Percentiles rank a stretch among this genome's conserved stretches.
phyloP scores from a whole-genome alignment of 179 eudicot species.

The Silene coronaria region DNA sequence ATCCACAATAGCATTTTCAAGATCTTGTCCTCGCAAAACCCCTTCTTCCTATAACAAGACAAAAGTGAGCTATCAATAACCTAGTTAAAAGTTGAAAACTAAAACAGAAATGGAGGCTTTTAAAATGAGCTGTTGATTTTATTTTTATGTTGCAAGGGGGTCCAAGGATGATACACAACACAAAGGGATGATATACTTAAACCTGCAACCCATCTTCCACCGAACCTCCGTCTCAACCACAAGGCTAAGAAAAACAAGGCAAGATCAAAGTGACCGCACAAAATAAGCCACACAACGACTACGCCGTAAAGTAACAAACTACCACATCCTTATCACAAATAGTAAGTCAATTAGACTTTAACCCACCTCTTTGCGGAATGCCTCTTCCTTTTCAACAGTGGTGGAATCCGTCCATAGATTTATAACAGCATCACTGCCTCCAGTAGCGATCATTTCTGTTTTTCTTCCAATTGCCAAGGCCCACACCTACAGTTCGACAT shows the following conservation, averaged over 20 bases:
- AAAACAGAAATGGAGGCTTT: neutral
- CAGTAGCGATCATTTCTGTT: conserved; percentile 94
- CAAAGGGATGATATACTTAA: neutral
- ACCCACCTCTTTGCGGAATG: conserved; percentile 79
- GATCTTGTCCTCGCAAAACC: conserved; percentile 77
- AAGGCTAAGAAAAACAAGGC: neutral
- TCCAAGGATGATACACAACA: neutral
- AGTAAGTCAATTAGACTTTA: conserved; percentile 6
- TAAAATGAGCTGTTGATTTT: neutral
- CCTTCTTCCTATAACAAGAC: conserved; percentile 71
- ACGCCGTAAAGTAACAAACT: neutral
- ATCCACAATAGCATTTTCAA: conserved; percentile 83
- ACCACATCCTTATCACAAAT: neutral
- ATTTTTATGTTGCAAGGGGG: too few relatives aligned
- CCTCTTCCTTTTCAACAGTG: conserved; percentile 86
- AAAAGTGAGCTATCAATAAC: neutral
- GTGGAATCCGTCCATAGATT: conserved; percentile 93
- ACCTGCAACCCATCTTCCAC: too few relatives aligned
- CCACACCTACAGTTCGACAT: conserved; percentile 55
- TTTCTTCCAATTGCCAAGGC: conserved; percentile 86
- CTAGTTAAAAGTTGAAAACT: neutral
- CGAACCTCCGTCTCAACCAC: too few relatives aligned
- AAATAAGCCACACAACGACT: neutral
- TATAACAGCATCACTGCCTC: conserved; percentile 90
- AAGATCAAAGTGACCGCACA: neutral